phyloP scores from a whole-genome alignment of 768 basidiomycete species.

The Leccinum subtestaceum region DNA sequence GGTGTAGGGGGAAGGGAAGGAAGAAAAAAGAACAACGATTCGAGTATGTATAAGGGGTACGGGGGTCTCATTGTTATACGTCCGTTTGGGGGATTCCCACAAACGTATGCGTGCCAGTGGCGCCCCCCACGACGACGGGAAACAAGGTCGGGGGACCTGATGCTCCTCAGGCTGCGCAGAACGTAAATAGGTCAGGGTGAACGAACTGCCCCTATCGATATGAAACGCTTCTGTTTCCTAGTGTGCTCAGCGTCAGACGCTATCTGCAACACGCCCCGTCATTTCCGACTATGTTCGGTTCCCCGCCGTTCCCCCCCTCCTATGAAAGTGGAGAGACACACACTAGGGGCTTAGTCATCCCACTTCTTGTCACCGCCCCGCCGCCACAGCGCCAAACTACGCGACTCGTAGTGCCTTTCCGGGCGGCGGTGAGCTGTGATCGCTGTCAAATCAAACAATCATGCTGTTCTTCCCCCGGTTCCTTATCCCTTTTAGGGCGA shows the following conservation, averaged over 20 bases:
- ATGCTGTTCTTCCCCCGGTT: neutral
- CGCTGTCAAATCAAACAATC: neutral
- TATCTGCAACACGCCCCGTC: neutral
- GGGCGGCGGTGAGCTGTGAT: neutral
- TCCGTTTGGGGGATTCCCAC: neutral
- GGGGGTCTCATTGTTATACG: neutral
- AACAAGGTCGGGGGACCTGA: neutral
- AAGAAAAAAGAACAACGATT: neutral
- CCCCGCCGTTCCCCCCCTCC: neutral
- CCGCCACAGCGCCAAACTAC: neutral
- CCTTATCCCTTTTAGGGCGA: neutral
- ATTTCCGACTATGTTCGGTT: neutral
- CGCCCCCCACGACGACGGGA: neutral
- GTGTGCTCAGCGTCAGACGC: neutral
- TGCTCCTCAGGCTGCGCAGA: neutral
- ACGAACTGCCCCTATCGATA: constrained; percentile 16
- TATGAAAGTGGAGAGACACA: no score
- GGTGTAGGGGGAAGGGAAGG: neutral
- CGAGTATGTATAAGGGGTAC: neutral
- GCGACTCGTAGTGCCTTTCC: neutral
- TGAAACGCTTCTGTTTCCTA: constrained; percentile 8
- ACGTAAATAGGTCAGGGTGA: constrained; percentile 10
- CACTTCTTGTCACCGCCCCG: neutral
- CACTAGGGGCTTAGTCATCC: neutral
- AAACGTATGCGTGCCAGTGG: neutral